Percentiles rank a stretch among this genome's conserved stretches.
Evolutionary conservation across 202 grass and related monocot species (phyloP).

Genomic region (Saccharum hybrid): DNA sequence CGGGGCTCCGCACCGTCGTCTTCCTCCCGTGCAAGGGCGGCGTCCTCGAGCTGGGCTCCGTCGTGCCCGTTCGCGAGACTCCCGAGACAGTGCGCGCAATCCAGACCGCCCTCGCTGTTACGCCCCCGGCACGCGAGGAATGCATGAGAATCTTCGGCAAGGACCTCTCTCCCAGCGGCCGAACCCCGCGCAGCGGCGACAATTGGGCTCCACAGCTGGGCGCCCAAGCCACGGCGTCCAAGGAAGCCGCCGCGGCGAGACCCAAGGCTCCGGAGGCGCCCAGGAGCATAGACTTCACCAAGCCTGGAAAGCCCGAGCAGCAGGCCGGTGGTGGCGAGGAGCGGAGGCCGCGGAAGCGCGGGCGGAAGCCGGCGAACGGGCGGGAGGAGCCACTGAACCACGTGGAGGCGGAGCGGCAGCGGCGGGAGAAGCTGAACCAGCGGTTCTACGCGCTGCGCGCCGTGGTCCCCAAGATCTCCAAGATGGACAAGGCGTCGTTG

Average conservation of each 20-base stretch:
- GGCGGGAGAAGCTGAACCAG: conserved; percentile 95
- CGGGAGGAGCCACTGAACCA: conserved; percentile 92
- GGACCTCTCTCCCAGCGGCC: conserved; percentile 45
- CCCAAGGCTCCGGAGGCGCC: background rate
- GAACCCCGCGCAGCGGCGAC: background rate
- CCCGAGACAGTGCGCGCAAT: conserved; percentile 56
- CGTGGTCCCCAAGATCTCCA: conserved; percentile 84
- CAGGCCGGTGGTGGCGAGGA: conserved; percentile 39
- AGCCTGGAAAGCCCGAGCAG: conserved; percentile 1
- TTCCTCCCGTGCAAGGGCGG: conserved; percentile 72
- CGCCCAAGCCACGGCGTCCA: conserved; percentile 14
- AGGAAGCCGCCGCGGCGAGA: conserved; percentile 2
- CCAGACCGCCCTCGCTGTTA: conserved; percentile 37
- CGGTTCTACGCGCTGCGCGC: conserved; percentile 87
- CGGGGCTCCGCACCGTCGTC: conserved; percentile 76
- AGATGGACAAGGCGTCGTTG: conserved; percentile 95
- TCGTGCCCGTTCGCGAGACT: conserved; percentile 56
- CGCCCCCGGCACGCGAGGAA: conserved; percentile 29
- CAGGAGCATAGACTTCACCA: conserved; percentile 49
- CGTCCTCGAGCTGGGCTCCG: conserved; percentile 81
- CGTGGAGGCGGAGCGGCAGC: conserved; percentile 92
- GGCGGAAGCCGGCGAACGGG: conserved; percentile 89
- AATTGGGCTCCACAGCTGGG: conserved; percentile 2
- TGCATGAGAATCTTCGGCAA: conserved; percentile 70
- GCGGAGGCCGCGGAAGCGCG: conserved; percentile 71